Evolutionary conservation across 768 basidiomycete genomes (phyloP), one percentile per base, ranked within the genome.

Genomic region (Kwoniella dejecticola): DNA sequence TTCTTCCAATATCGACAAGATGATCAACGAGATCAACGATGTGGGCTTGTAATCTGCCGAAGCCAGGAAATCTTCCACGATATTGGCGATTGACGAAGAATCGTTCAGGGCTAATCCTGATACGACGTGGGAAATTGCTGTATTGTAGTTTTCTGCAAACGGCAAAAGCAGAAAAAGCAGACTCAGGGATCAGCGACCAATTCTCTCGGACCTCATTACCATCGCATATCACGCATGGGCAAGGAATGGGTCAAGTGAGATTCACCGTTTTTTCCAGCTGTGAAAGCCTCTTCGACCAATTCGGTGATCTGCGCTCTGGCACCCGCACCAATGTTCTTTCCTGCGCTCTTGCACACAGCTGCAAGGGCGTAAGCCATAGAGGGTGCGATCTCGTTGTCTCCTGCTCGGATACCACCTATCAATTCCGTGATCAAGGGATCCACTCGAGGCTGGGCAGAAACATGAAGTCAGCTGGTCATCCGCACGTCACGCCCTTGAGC

Each of bases 371-470:
- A 79, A 10, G 89, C 82, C 65, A 92, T 83, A 63, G 89, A 91
- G 10, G 85, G 85, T 0, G 88, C 85, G 49, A 95, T 85, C 30
- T 83, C 83, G 45, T 89, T 88, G 53, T 88, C 88, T 30, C 81
- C 83, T 27, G 81, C 53, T 31, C 70, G 66, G 17, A 79, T 66
- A 13, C 69, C 72, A 13, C 77, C 78, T n/a, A 81, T 68, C 52
- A 99, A 82, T 76, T 98, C 95, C 2, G 90, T 91, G 50, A 97
- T 83, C n/a, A 98, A 87, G 0, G 93, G 93, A 74, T 97, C 95
- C 30, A 91, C 90, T 53, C 92, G 83, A 4, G 91, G 87, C 76
- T 93, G 30, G 15, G 33, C 33, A 36, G 33, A n/a, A n/a, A n/a
- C n/a, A n/a, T n/a, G n/a, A n/a, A n/a, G n/a, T n/a, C n/a, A n/a